These are phyloP conservation scores for Phytopythium sindhum DNA, from an alignment of 352 stramenopile genomes.

Conservation along the genomic window DNA sequence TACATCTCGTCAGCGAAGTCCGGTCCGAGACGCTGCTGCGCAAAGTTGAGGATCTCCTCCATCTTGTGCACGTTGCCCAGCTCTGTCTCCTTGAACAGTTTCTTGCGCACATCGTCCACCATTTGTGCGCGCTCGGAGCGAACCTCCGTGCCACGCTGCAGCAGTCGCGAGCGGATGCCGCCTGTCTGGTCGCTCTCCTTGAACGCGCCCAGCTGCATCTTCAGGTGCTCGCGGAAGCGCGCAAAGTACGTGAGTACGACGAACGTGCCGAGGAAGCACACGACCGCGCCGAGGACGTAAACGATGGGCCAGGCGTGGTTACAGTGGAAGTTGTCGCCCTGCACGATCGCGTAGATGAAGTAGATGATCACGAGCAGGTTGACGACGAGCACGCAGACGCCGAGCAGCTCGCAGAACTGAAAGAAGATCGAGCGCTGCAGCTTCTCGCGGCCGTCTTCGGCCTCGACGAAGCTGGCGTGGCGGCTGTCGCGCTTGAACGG, in stretches of 20 bases:
- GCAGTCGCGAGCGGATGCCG: constrained; percentile 57
- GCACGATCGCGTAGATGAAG: constrained; percentile 56
- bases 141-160: constrained; percentile 27
- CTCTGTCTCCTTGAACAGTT: constrained; percentile 65
- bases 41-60: constrained; percentile 42
- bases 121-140: constrained; percentile 41
- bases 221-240: constrained; percentile 82
- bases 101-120: constrained; percentile 61
- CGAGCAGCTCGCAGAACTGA: constrained; percentile 68
- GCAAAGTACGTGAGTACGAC: constrained; percentile 76
- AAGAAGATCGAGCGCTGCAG: constrained; percentile 73
- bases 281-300: constrained; percentile 43
- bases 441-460: constrained; percentile 37
- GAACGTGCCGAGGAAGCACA: constrained; percentile 57
- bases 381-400: constrained; percentile 45
- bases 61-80: constrained; percentile 63
- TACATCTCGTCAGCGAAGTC: constrained; percentile 71
- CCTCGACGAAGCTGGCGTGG: constrained; percentile 9
- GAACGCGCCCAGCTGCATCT: constrained; percentile 83
- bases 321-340: constrained; percentile 70
- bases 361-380: constrained; percentile 60
- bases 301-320: constrained; percentile 27
- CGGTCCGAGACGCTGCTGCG: constrained; percentile 40
- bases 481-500: constrained; percentile 50
- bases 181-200: constrained; percentile 80